Percentiles rank a stretch among this genome's conserved stretches.
Conservation (phyloP, 176 grass and related monocot genomes). For the Carex scoparia region DNA sequence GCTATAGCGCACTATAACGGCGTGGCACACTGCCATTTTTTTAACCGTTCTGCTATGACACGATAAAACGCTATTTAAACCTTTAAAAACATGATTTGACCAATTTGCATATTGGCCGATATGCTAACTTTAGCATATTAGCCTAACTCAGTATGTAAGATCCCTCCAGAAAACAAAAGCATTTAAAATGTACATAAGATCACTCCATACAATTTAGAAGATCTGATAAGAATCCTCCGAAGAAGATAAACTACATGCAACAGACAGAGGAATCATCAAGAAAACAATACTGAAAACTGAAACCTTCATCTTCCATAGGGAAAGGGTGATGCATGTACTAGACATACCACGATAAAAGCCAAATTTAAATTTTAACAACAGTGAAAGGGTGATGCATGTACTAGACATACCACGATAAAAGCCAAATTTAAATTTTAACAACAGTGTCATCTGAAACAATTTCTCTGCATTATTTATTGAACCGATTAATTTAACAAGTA, state of each 20-base stretch:
- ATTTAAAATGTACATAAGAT: background rate
- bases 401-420: background rate
- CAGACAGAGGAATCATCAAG: background rate
- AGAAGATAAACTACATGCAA: background rate
- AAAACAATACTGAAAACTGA: background rate
- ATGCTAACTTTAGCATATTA: too few relatives aligned
- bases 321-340: background rate
- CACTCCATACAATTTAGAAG: background rate
- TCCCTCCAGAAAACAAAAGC: background rate
- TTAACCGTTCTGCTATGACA: too few relatives aligned
- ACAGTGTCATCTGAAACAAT: background rate
- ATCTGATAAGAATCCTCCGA: background rate
- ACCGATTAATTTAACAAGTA: background rate
- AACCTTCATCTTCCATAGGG: background rate
- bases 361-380: background rate
- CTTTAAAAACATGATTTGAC: too few relatives aligned
- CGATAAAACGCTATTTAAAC: too few relatives aligned
- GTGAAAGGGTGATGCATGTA: background rate
- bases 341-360: background rate
- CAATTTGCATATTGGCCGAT: too few relatives aligned
- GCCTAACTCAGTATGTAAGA: background rate
- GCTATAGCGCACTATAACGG: too few relatives aligned
- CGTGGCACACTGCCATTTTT: too few relatives aligned
- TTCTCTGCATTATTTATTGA: background rate
- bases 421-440: background rate